Conservation (phyloP, 192 early-diverging fungal species). For the Borealophlyctis nickersoniae region DNA sequence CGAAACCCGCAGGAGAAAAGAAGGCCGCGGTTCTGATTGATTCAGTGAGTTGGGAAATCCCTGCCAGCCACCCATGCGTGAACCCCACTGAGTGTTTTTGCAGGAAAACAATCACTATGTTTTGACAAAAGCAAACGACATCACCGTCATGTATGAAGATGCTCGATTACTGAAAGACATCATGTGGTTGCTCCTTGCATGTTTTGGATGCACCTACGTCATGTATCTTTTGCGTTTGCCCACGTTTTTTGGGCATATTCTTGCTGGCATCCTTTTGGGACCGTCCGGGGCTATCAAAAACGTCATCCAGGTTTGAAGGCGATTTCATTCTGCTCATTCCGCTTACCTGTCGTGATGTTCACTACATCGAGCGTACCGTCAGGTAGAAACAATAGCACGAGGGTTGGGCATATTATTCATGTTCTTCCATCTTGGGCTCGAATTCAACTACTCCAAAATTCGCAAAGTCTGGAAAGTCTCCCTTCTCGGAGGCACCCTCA, state of each 20-base stretch:
- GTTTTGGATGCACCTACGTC: constrained; percentile 22
- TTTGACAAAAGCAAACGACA: constrained; percentile 34
- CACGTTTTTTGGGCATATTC: constrained; percentile 58
- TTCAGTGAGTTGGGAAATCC: no score
- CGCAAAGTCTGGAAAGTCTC: constrained; percentile 47
- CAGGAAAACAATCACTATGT: constrained; percentile 60
- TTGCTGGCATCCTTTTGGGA: constrained; percentile 50
- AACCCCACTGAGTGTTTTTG: no score
- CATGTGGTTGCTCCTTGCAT: constrained; percentile 13
- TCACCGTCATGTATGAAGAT: constrained; percentile 25
- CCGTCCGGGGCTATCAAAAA: constrained; percentile 42
- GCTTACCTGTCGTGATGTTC: no score
- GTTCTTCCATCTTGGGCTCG: constrained; percentile 56
- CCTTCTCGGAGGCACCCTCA: constrained; percentile 40
- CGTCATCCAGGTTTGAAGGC: constrained; percentile 33
- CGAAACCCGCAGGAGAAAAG: neutral
- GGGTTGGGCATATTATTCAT: constrained; percentile 55
- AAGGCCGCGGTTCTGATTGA: constrained; percentile 44
- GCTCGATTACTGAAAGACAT: constrained; percentile 19
- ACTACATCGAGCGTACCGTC: no score
- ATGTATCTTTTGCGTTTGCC: constrained; percentile 24
- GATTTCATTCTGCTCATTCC: no score
- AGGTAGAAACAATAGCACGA: constrained; percentile 52
- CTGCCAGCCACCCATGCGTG: no score
- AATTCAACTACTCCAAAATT: constrained; percentile 49